These are phyloP conservation scores for Lactarius sp. DNA, from an alignment of 768 basidiomycete genomes.

Conservation along the genomic window DNA sequence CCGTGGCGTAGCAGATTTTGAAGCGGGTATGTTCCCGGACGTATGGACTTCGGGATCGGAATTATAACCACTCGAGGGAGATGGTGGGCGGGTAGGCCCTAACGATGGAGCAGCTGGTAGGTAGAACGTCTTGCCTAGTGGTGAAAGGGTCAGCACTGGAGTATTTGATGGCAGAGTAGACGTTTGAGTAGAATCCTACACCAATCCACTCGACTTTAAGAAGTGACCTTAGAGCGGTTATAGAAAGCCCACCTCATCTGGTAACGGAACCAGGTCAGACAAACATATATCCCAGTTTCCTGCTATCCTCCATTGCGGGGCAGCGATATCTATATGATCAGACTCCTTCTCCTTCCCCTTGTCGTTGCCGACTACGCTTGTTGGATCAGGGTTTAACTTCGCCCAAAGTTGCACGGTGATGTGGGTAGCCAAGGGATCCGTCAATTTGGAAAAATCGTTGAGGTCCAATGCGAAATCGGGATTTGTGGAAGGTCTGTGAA, in stretches of 20 bases:
- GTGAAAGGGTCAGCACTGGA: slow-evolving; percentile 59
- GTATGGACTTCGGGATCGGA: slow-evolving; percentile 65
- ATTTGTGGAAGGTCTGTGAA: slow-evolving; percentile 81
- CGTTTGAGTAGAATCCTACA: slow-evolving; percentile 37
- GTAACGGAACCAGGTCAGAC: slow-evolving; percentile 49
- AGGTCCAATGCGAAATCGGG: slow-evolving; percentile 66
- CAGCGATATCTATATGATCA: slow-evolving; percentile 22
- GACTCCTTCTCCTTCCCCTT: slow-evolving; percentile 21
- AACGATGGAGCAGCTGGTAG: slow-evolving; percentile 38
- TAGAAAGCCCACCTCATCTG: slow-evolving; percentile 51
- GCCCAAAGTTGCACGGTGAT: slow-evolving; percentile 60
- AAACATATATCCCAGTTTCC: slow-evolving; percentile 66
- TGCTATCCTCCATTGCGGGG: slow-evolving; percentile 55
- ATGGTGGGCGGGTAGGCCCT: slow-evolving; percentile 41
- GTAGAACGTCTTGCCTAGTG: slow-evolving; percentile 57
- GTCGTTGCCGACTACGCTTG: background rate
- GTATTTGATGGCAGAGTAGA: slow-evolving; percentile 67
- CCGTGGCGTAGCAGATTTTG: slow-evolving; percentile 7
- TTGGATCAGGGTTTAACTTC: slow-evolving; percentile 28
- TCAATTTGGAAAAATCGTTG: slow-evolving; percentile 50
- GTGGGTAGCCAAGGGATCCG: slow-evolving; percentile 47
- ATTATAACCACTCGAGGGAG: slow-evolving; percentile 58
- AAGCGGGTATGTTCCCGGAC: slow-evolving; percentile 25
- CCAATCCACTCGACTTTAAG: background rate
- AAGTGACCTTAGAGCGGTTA: slow-evolving; percentile 16